phyloP scores from a whole-genome alignment of 2,329 filamentous ascomycete genomes.

The Fusarium hainanense region DNA sequence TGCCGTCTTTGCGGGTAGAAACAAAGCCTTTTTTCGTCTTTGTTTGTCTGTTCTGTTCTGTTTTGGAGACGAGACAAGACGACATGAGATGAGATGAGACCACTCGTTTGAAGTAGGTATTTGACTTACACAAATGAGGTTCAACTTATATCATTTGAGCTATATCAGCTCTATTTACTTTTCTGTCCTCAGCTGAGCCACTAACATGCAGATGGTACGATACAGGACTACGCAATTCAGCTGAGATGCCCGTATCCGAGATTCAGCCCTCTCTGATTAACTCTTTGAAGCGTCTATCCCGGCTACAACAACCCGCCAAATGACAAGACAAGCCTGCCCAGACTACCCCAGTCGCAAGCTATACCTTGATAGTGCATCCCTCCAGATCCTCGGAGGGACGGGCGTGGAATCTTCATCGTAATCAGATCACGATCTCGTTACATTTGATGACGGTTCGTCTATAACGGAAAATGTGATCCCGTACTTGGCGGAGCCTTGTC shows the following conservation, averaged over 20 bases:
- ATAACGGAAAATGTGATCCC: conserved; percentile 18
- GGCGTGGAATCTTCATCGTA: conserved; percentile 18
- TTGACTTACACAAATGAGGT: background rate
- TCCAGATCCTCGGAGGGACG: background rate
- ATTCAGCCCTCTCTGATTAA: conserved; percentile 11
- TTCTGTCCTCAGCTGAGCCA: conserved; percentile 21
- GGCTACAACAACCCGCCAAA: conserved; percentile 3
- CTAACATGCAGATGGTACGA: conserved; percentile 11
- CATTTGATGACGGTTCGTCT: conserved; percentile 31
- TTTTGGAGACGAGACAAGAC: background rate
- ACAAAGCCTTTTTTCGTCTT: conserved; percentile 6
- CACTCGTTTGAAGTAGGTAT: background rate
- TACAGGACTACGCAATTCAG: background rate
- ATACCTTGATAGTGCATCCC: background rate
- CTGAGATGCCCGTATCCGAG: conserved; percentile 19
- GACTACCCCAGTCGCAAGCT: background rate
- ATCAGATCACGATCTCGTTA: conserved; percentile 24
- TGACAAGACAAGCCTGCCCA: background rate
- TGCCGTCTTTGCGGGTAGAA: conserved; percentile 28
- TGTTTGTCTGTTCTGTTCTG: background rate
- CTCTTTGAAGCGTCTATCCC: conserved; percentile 29
- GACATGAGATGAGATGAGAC: background rate
- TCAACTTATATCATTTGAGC: background rate
- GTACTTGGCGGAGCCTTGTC: conserved; percentile 3
- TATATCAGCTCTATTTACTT: conserved; percentile 17